Evolutionary conservation across 1,139 yeast species (phyloP).

Genomic region (Blastobotrys illinoisensis): DNA sequence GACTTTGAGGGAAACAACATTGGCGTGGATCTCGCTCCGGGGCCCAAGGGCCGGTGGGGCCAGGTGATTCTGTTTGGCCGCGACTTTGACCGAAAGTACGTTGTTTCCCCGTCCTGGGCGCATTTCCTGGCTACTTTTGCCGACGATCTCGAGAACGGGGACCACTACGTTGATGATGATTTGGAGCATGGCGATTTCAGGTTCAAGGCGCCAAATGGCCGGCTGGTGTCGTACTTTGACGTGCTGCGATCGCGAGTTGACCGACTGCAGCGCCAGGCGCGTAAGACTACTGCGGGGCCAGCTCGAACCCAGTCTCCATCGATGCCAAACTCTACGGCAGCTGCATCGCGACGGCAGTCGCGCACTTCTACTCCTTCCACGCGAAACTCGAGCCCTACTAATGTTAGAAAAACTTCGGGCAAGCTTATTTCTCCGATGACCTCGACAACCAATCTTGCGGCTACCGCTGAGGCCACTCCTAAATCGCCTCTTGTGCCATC

Average conservation of each 20-base stretch:
- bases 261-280: slow-evolving; percentile 22
- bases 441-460: slow-evolving; percentile 21
- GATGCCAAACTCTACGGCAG: slow-evolving; percentile 8
- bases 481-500: neutral
- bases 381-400: neutral
- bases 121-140: slow-evolving; percentile 75
- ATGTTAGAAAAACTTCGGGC: neutral
- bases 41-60: slow-evolving; percentile 66
- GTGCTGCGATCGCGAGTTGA: slow-evolving; percentile 49
- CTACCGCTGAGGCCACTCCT: slow-evolving; percentile 11
- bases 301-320: slow-evolving; percentile 8
- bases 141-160: slow-evolving; percentile 74
- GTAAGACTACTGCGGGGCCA: slow-evolving; percentile 12
- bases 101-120: slow-evolving; percentile 78
- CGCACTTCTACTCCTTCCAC: slow-evolving; percentile 5
- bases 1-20: slow-evolving; percentile 88
- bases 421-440: slow-evolving; percentile 19
- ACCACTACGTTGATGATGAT: slow-evolving; percentile 59
- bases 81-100: slow-evolving; percentile 80
- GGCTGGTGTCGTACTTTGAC: slow-evolving; percentile 50
- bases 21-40: slow-evolving; percentile 86
- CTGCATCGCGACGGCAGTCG: slow-evolving; percentile 6
- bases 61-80: slow-evolving; percentile 86
- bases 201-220: slow-evolving; percentile 50
- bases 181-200: slow-evolving; percentile 63